Evolutionary conservation across 495 filamentous ascomycete genomes (phyloP).

Genomic region (Penicillium egyptiacum): DNA sequence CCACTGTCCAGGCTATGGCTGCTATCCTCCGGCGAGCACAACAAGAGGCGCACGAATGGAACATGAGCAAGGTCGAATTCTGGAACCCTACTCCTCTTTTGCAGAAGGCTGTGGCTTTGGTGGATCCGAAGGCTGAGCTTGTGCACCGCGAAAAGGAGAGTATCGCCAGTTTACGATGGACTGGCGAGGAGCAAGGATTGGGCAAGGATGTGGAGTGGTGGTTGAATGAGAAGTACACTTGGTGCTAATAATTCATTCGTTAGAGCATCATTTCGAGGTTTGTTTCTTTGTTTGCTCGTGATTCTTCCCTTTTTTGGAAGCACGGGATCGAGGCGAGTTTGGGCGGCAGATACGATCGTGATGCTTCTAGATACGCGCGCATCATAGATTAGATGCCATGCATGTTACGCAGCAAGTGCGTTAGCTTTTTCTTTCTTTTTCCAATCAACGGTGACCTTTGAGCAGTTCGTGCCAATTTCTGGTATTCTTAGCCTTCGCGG

Average conservation of each 20-base stretch:
- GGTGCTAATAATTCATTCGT: slow-evolving; percentile 61
- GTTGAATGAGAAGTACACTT: slow-evolving; percentile 89
- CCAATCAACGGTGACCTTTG: slow-evolving; percentile 44
- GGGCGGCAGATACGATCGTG: slow-evolving; percentile 23
- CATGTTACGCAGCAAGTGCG: slow-evolving; percentile 20
- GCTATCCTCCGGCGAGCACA: slow-evolving; percentile 55
- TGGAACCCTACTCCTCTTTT: slow-evolving; percentile 64
- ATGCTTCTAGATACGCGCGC: slow-evolving; percentile 24
- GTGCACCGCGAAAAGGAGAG: slow-evolving; percentile 62
- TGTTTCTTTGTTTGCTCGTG: slow-evolving; percentile 8
- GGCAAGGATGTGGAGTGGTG: slow-evolving; percentile 73
- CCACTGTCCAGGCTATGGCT: slow-evolving; percentile 45
- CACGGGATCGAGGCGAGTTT: slow-evolving; percentile 2
- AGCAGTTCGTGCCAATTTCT: slow-evolving; percentile 93
- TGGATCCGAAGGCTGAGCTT: slow-evolving; percentile 49
- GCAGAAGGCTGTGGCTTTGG: slow-evolving; percentile 57
- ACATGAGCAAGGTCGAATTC: slow-evolving; percentile 57
- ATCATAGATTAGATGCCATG: slow-evolving; percentile 19
- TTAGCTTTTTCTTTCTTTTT: slow-evolving; percentile 13
- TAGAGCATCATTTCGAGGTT: slow-evolving; percentile 7
- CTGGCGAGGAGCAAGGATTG: slow-evolving; percentile 49
- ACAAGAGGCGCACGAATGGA: slow-evolving; percentile 55
- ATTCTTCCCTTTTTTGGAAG: slow-evolving; percentile 7
- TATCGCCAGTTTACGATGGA: slow-evolving; percentile 66
- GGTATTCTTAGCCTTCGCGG: slow-evolving; percentile 50